These are phyloP conservation scores for Populus alba DNA, from an alignment of 345 rosid species.

Conservation along the genomic window DNA sequence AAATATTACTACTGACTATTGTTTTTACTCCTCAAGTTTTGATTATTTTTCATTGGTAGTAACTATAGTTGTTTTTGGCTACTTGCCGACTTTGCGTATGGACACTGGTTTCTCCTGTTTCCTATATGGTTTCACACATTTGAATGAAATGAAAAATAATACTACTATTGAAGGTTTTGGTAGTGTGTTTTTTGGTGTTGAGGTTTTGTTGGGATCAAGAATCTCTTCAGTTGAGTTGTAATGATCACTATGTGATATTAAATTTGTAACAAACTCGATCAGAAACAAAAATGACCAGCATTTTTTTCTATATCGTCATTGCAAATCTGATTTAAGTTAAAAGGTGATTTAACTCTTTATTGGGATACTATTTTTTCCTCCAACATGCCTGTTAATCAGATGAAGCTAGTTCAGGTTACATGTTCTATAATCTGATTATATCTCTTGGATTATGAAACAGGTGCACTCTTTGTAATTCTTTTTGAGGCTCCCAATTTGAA, in stretches of 20 bases:
- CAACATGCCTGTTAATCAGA: slow-evolving; percentile 3
- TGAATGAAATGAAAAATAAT: too few relatives aligned
- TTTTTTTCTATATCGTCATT: too few relatives aligned
- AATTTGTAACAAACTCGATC: too few relatives aligned
- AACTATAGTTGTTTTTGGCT: background rate
- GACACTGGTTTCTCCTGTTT: background rate
- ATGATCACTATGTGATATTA: too few relatives aligned
- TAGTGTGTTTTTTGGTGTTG: too few relatives aligned
- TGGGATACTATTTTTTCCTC: background rate
- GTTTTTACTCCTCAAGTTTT: background rate
- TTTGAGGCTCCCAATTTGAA: slow-evolving; percentile 81
- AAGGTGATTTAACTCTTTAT: background rate
- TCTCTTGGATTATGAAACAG: slow-evolving; percentile 40
- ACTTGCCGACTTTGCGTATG: background rate
- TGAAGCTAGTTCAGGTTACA: slow-evolving; percentile 5
- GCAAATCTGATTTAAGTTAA: too few relatives aligned
- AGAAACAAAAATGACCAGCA: too few relatives aligned
- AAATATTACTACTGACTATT: background rate
- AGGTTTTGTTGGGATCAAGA: too few relatives aligned
- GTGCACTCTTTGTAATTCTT: slow-evolving; percentile 82
- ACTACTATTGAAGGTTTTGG: too few relatives aligned
- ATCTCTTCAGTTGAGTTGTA: too few relatives aligned
- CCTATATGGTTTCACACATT: background rate
- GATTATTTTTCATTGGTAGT: background rate
- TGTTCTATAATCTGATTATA: slow-evolving; percentile 13